phyloP scores from a whole-genome alignment of 345 rosid genomes.

The Atalantia buxifolia region DNA sequence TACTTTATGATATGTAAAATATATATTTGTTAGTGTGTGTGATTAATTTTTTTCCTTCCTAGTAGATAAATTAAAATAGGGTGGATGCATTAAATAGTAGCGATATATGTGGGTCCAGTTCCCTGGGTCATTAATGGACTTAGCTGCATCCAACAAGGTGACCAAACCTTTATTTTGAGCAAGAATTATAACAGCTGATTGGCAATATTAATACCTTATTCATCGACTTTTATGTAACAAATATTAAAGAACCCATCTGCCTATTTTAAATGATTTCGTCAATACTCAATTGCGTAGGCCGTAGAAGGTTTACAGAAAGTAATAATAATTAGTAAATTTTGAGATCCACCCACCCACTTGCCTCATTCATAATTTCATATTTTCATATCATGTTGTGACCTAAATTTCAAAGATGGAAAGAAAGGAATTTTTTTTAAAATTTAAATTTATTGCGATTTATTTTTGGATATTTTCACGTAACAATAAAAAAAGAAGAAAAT shows the following conservation, averaged over 20 bases:
- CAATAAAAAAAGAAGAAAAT: too few relatives aligned
- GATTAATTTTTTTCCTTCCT: too few relatives aligned
- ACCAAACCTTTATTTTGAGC: background rate
- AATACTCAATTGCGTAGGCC: background rate
- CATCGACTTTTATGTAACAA: background rate
- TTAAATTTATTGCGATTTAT: background rate
- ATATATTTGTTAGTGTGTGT: too few relatives aligned
- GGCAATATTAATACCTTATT: background rate
- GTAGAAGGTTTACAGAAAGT: background rate
- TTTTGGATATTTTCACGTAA: too few relatives aligned
- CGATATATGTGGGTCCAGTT: background rate
- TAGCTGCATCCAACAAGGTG: constrained; percentile 4
- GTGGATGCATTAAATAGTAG: background rate
- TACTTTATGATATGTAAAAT: too few relatives aligned
- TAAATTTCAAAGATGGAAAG: background rate
- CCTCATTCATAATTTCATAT: background rate
- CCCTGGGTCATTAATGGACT: background rate
- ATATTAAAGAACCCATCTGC: background rate
- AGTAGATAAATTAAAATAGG: too few relatives aligned
- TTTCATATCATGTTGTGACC: background rate
- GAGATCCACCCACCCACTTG: background rate
- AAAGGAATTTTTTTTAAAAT: background rate
- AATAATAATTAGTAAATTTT: background rate
- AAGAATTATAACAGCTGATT: background rate
- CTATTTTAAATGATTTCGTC: background rate